Evolutionary conservation across 768 basidiomycete genomes (phyloP).

Genomic region (Pleurotus eryngii): DNA sequence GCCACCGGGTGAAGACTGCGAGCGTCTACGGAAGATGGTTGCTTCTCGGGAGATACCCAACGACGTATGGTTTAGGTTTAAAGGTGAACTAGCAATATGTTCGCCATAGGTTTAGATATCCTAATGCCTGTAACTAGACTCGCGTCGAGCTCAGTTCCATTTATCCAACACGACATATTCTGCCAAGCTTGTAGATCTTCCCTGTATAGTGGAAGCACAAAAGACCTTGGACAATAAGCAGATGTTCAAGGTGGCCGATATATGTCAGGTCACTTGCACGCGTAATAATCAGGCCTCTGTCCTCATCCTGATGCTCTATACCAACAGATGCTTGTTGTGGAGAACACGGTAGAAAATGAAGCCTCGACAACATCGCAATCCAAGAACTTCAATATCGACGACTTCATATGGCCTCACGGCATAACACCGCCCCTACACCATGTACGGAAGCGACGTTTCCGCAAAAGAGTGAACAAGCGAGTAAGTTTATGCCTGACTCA

Average conservation of each 20-base stretch:
- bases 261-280: conserved; percentile 73
- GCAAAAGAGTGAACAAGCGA: conserved; percentile 82
- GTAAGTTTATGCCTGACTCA: conserved; percentile 35
- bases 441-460: conserved; percentile 87
- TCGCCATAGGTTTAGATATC: not conserved
- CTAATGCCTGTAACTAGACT: conserved; percentile 50
- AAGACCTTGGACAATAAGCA: conserved; percentile 96
- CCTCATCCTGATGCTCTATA: too few species aligned
- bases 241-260: conserved; percentile 98
- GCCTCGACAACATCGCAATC: conserved; percentile 52
- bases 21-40: conserved; percentile 79
- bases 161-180: conserved; percentile 77
- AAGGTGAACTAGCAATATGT: conserved; percentile 50
- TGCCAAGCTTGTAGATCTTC: conserved; percentile 93
- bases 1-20: conserved; percentile 80
- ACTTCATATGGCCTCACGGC: conserved; percentile 97
- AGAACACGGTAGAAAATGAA: conserved; percentile 68
- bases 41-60: conserved; percentile 71
- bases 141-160: conserved; percentile 87
- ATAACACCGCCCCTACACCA: conserved; percentile 91
- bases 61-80: conserved; percentile 98
- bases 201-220: conserved; percentile 90
- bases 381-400: conserved; percentile 83
- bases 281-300: not conserved
- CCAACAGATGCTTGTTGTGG: conserved; percentile 86